These are phyloP conservation scores for Nemania sp. DNA, from an alignment of 2,329 filamentous ascomycete species.

Conservation along the genomic window DNA sequence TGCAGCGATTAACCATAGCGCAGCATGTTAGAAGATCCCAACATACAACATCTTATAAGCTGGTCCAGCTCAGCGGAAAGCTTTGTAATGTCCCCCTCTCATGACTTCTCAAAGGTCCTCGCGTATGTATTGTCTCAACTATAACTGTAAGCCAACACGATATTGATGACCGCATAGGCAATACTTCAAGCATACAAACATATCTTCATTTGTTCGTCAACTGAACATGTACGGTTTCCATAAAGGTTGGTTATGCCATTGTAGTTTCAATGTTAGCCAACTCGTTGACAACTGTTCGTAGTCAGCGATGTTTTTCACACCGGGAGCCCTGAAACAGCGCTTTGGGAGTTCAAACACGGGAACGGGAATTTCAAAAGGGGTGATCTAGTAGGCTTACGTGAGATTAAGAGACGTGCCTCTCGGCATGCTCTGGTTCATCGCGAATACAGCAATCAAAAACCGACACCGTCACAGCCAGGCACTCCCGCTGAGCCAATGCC, in stretches of 20 bases:
- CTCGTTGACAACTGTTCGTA: conserved; percentile 55
- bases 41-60: conserved; percentile 94
- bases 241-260: conserved; percentile 74
- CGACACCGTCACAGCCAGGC: conserved; percentile 80
- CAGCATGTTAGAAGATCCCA: conserved; percentile 96
- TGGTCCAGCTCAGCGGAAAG: conserved; percentile 96
- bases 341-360: conserved; percentile 99
- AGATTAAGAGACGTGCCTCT: conserved; percentile 95
- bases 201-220: conserved; percentile 97
- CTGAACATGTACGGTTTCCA: conserved; percentile 99
- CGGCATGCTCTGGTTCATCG: conserved; percentile 92
- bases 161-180: conserved; percentile 68
- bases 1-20: conserved; percentile 38
- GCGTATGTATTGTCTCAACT: conserved; percentile 68
- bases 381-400: conserved; percentile 87
- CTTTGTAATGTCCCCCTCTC: conserved; percentile 98
- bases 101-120: conserved; percentile 97
- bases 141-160: conserved; percentile 31
- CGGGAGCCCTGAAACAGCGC: conserved; percentile 88
- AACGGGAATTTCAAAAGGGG: conserved; percentile 97
- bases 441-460: conserved; percentile 85
- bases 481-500: conserved; percentile 85
- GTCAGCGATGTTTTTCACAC: conserved; percentile 99
- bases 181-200: conserved; percentile 99
- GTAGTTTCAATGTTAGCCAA: conserved; percentile 28